Evolutionary conservation across 371 early-diverging fungal genomes (phyloP).

Genomic region (Haplosporangium sp.): DNA sequence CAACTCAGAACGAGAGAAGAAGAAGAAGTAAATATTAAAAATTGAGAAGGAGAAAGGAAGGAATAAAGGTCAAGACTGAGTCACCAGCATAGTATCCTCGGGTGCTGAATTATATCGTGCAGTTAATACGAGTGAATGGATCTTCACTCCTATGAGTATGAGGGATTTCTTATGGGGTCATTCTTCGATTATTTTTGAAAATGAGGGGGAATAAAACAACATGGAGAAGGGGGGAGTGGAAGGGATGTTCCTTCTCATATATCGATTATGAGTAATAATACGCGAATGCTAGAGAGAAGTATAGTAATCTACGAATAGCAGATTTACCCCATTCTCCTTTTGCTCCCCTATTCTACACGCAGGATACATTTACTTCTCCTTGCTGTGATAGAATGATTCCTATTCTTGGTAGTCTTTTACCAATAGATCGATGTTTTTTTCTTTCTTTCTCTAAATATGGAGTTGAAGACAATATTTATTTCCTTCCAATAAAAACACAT

Average conservation of each 20-base stretch:
- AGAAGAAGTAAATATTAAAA: not conserved
- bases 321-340: not conserved
- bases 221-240: not conserved
- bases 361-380: not conserved
- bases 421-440: not conserved
- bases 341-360: not conserved
- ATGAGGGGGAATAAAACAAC: not conserved
- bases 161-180: not conserved
- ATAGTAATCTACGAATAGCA: no score
- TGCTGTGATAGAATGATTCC: no score
- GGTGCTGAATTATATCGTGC: no score
- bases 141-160: slow-evolving; percentile 1
- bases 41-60: no score
- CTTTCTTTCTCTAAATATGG: no score
- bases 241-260: not conserved
- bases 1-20: not conserved
- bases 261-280: not conserved
- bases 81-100: no score
- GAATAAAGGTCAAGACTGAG: not conserved
- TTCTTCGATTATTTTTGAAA: not conserved
- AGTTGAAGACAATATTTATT: no score
- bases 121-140: not conserved
- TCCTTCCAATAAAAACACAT: no score
- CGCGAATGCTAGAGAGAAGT: not conserved
- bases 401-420: not conserved